Percentiles rank a stretch among this genome's conserved stretches.
These are phyloP conservation scores for Croton laevigatus DNA, from an alignment of 441 rosid genomes.

Conservation along the genomic window DNA sequence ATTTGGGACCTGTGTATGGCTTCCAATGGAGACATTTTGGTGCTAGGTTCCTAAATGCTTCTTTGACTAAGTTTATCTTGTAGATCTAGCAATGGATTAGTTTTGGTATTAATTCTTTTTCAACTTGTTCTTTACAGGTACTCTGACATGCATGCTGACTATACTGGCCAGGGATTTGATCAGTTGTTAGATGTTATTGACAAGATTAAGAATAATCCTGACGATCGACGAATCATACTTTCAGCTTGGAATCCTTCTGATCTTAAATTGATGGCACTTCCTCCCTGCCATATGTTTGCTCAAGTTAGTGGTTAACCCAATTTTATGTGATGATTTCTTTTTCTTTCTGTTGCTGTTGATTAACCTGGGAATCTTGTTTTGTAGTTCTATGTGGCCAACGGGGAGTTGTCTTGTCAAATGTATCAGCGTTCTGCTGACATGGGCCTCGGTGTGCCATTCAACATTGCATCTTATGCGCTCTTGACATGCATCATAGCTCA, in stretches of 20 bases:
- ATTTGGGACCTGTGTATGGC: conserved; percentile 87
- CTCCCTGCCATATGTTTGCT: conserved; percentile 97
- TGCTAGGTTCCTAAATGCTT: conserved; percentile 51
- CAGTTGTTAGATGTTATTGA: conserved; percentile 73
- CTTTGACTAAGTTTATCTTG: conserved; percentile 9
- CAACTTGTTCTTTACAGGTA: conserved; percentile 40
- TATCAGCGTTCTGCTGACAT: conserved; percentile 94
- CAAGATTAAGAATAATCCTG: conserved; percentile 79
- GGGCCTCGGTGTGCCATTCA: conserved; percentile 96
- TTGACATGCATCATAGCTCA: conserved; percentile 84
- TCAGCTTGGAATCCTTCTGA: conserved; percentile 97
- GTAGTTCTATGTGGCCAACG: conserved; percentile 86
- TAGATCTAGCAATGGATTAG: neutral
- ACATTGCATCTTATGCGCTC: conserved; percentile 81
- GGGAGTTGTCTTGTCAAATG: conserved; percentile 89
- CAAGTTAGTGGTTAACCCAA: conserved; percentile 40
- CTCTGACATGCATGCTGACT: conserved; percentile 81
- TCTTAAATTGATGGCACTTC: conserved; percentile 88
- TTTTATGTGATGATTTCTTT: neutral
- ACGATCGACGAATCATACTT: conserved; percentile 74
- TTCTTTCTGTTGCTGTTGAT: neutral
- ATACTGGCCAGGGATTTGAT: conserved; percentile 86
- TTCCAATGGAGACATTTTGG: conserved; percentile 98
- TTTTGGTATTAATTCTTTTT: neutral
- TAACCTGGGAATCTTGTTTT: conserved; percentile 13